A percentile compares a stretch with the other conserved stretches of the same genome.
These are phyloP conservation scores for Blastobotrys capitulatus DNA, from an alignment of 1,139 yeast genomes.

Conservation along the genomic window DNA sequence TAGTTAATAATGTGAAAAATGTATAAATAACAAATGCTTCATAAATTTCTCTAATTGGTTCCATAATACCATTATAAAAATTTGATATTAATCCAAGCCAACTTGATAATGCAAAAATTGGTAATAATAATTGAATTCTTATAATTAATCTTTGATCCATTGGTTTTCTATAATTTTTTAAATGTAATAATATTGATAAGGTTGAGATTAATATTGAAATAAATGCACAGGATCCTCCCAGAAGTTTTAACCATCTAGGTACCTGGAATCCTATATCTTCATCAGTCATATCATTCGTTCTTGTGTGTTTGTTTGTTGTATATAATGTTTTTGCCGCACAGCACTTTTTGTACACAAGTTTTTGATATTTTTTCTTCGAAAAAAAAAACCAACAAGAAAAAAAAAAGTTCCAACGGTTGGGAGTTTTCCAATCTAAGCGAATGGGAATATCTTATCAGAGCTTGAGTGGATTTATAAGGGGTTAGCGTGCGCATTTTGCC, in stretches of 20 bases:
- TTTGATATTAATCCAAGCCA: slow-evolving; percentile 52
- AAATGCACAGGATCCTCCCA: slow-evolving; percentile 23
- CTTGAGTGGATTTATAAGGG: too few species aligned
- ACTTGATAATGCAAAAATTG: slow-evolving; percentile 49
- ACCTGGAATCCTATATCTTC: slow-evolving; percentile 5
- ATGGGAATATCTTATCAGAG: too few species aligned
- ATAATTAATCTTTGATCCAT: slow-evolving; percentile 80
- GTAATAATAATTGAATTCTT: slow-evolving; percentile 62
- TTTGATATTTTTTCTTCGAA: too few species aligned
- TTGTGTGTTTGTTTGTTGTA: not conserved
- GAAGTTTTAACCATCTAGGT: slow-evolving; percentile 8
- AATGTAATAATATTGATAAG: slow-evolving; percentile 46
- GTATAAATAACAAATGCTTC: slow-evolving; percentile 96
- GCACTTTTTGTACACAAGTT: too few species aligned
- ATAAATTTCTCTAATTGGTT: slow-evolving; percentile 80
- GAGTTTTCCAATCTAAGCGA: too few species aligned
- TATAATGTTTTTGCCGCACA: too few species aligned
- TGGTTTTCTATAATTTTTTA: slow-evolving; percentile 78
- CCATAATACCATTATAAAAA: slow-evolving; percentile 46
- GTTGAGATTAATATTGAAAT: slow-evolving; percentile 40
- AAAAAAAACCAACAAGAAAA: too few species aligned
- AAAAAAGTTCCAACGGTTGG: not conserved
- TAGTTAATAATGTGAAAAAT: slow-evolving; percentile 75
- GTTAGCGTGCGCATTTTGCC: too few species aligned
- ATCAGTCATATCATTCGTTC: not conserved